phyloP scores from a whole-genome alignment of 2,329 filamentous ascomycete species.

The Thermoascus crustaceus region DNA sequence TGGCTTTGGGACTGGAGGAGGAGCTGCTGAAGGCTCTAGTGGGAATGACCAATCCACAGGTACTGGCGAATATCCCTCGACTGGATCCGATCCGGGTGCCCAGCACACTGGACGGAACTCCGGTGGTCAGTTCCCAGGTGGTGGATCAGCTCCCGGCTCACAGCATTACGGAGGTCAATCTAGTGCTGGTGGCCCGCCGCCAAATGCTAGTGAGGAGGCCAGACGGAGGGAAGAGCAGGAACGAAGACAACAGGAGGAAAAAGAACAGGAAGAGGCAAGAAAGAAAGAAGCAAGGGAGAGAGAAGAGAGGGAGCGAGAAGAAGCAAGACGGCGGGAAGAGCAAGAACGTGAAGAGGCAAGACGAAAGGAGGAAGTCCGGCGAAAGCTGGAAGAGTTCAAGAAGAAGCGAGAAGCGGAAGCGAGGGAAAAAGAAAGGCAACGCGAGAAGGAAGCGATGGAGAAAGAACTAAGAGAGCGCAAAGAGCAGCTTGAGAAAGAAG shows the following conservation, averaged over 20 bases:
- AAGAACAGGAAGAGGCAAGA: slow-evolving; percentile 12
- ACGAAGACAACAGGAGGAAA: slow-evolving; percentile 9
- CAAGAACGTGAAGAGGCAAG: slow-evolving; percentile 8
- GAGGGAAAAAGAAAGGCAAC: slow-evolving; percentile 30
- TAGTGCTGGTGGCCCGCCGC: slow-evolving; percentile 17
- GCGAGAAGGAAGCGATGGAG: slow-evolving; percentile 35
- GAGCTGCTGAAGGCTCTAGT: slow-evolving; percentile 15
- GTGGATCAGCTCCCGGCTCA: slow-evolving; percentile 18
- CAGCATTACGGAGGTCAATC: slow-evolving; percentile 29
- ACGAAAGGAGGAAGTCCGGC: slow-evolving; percentile 10
- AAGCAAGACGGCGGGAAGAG: slow-evolving; percentile 3
- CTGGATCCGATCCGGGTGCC: slow-evolving; percentile 14
- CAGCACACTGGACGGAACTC: slow-evolving; percentile 20
- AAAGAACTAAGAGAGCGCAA: slow-evolving; percentile 31
- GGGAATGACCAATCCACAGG: slow-evolving; percentile 15
- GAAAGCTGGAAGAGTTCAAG: slow-evolving; percentile 9
- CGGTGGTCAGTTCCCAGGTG: slow-evolving; percentile 22
- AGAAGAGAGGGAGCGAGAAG: slow-evolving; percentile 4
- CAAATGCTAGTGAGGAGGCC: slow-evolving; percentile 4
- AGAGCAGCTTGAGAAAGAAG: slow-evolving; percentile 30
- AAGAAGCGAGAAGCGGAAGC: slow-evolving; percentile 13
- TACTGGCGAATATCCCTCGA: slow-evolving; percentile 12
- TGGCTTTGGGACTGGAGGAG: slow-evolving; percentile 22
- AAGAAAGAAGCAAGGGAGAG: slow-evolving; percentile 26
- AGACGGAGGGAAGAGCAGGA: slow-evolving; percentile 7